Evolutionary conservation across 129 eudicot species (phyloP), one percentile per base, ranked within the genome.

Genomic region (Pseudognaphalium luteoalbum): DNA sequence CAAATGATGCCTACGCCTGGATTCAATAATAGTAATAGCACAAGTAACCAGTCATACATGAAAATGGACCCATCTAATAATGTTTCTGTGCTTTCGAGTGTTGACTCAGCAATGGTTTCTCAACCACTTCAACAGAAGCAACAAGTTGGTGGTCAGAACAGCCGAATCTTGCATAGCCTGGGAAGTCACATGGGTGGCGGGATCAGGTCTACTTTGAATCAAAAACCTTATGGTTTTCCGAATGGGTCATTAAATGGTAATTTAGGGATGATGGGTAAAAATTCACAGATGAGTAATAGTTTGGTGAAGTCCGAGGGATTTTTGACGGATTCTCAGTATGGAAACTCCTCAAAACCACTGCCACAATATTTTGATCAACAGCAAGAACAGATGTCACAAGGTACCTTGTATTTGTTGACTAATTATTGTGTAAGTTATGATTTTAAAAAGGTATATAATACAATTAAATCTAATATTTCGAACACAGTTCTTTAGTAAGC

Each of bases 1-100:
- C 99, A 91, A 86, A 95, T 95, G 99, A 95, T 95, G 74, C 99
- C 99, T 41, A 91, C 99, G 65, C 97, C 99, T 77, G 97, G 96
- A 78, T 87, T 87, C 33, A 86, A 74, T 68, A 84, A 76, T 42
- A 81, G 41, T 84, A 86, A 63, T 73, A 80, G 41, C 78, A 75
- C 78, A 65, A 93, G 62, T 73, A 86, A 78, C 78, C 88, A 85
- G 29, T 70, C 87, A 11, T 76, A 74, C 68, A 37, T 83, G 81
- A 90, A 88, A 59, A 3, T 82, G 77, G 96, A 90, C 61, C 71
- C 92, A 33, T 60, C 87, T 59, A 84, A 20, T 75, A 90, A 81
- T 71, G 75, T 68, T 73, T 70, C 76, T 63, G 82, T 83, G 70
- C 82, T 78, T 75, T 78, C 97, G n/a, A 78, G 80, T 80, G 86